Percentiles rank a stretch among this genome's conserved stretches.
These are phyloP conservation scores for Panicum virgatum DNA, from an alignment of 202 grass and related monocot genomes.

Conservation along the genomic window DNA sequence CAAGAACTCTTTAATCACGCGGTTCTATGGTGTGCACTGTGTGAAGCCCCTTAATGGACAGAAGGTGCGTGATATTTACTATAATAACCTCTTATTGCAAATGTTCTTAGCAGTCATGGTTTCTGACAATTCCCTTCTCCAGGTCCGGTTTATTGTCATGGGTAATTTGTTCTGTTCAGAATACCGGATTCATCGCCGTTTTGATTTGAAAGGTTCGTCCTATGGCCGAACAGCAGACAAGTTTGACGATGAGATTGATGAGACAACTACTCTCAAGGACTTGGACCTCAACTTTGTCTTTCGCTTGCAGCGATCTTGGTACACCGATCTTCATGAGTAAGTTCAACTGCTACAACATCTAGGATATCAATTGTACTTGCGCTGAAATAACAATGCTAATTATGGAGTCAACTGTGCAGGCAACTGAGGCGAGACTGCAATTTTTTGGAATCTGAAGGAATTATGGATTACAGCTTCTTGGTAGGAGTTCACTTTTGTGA, in stretches of 20 bases:
- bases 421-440: constrained; percentile 89
- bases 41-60: constrained; percentile 82
- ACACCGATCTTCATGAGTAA: constrained; percentile 86
- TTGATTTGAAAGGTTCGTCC: constrained; percentile 98
- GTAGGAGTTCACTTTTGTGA: constrained; percentile 94
- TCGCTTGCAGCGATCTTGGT: constrained; percentile 74
- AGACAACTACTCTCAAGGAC: constrained; percentile 95
- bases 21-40: constrained; percentile 95
- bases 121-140: constrained; percentile 19
- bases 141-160: constrained; percentile 97
- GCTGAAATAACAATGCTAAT: constrained; percentile 10
- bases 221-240: constrained; percentile 88
- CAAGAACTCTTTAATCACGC: constrained; percentile 80
- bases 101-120: constrained; percentile 7
- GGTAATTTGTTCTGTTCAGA: constrained; percentile 98
- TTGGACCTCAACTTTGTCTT: constrained; percentile 97
- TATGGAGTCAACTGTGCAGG: constrained; percentile 42
- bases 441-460: constrained; percentile 90
- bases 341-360: constrained; percentile 30
- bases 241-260: constrained; percentile 93
- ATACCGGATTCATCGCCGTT: constrained; percentile 86
- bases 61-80: constrained; percentile 54
- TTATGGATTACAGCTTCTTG: constrained; percentile 99
- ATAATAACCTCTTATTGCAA: neutral
- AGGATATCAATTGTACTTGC: neutral